A percentile compares a stretch with the other conserved stretches of the same genome.
Conservation (phyloP, 148 eudicot genomes). For the Selenicereus undatus region DNA sequence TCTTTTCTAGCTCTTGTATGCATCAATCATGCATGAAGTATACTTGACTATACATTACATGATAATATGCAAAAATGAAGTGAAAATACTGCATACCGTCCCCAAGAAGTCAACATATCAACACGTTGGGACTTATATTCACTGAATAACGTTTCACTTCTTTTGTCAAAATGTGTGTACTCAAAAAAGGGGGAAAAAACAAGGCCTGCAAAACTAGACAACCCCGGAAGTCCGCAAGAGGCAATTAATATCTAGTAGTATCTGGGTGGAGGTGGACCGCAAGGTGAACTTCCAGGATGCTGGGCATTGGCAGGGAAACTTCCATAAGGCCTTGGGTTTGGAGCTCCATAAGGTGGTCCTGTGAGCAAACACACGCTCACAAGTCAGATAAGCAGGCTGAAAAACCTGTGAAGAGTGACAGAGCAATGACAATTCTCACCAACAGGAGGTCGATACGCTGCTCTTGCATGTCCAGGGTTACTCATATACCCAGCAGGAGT, state of each 20-base stretch:
- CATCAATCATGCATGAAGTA: background rate
- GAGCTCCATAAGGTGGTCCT: slow-evolving; percentile 2
- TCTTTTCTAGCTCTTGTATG: too few relatives aligned
- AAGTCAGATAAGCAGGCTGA: background rate
- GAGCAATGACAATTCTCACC: slow-evolving; percentile 14
- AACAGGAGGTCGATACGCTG: slow-evolving; percentile 9
- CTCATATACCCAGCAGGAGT: background rate
- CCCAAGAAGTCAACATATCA: background rate
- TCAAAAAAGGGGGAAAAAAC: too few relatives aligned
- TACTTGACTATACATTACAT: background rate
- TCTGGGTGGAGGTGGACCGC: slow-evolving; percentile 12
- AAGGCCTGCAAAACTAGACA: slow-evolving; percentile 4
- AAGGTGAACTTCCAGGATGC: background rate
- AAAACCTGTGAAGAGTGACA: background rate
- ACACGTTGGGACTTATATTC: background rate
- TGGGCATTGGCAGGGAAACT: background rate
- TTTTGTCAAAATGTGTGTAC: background rate
- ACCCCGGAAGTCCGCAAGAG: background rate
- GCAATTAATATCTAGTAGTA: slow-evolving; percentile 6
- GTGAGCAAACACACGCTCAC: background rate
- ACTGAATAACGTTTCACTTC: too few relatives aligned
- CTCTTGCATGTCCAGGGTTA: slow-evolving; percentile 1
- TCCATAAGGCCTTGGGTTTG: slow-evolving; percentile 7
- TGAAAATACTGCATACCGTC: background rate
- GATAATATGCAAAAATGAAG: background rate